Conservation (phyloP, 2,329 filamentous ascomycete species). For the Ilyonectria destructans region DNA sequence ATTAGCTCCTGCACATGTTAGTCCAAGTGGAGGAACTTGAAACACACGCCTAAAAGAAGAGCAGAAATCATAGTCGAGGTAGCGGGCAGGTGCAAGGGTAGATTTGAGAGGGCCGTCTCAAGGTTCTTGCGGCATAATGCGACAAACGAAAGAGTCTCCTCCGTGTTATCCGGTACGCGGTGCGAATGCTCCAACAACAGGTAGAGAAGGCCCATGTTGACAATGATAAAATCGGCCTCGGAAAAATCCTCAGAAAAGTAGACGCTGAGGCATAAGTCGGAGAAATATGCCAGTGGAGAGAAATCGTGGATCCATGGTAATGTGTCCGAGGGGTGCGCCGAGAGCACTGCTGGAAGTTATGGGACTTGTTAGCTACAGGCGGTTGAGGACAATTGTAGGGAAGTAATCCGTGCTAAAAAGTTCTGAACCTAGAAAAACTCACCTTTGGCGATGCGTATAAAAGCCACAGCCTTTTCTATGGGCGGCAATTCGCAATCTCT, state of each 20-base stretch:
- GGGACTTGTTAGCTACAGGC: too few relatives aligned
- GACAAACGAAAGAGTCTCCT: constrained; percentile 41
- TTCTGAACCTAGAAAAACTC: constrained; percentile 6
- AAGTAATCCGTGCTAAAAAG: too few relatives aligned
- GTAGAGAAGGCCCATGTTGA: constrained; percentile 51
- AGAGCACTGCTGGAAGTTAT: too few relatives aligned
- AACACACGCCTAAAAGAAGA: constrained; percentile 41
- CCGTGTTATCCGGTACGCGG: constrained; percentile 13
- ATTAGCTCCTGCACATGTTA: constrained; percentile 30
- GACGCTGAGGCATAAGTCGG: constrained; percentile 51
- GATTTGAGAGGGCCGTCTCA: constrained; percentile 50
- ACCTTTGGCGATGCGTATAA: constrained; percentile 40
- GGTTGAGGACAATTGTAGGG: too few relatives aligned
- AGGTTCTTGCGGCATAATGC: constrained; percentile 47
- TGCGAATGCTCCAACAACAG: constrained; percentile 47
- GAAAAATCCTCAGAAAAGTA: constrained; percentile 52
- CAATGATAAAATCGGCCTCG: constrained; percentile 53
- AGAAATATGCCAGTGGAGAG: constrained; percentile 49
- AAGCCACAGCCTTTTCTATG: constrained; percentile 40
- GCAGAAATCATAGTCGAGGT: constrained; percentile 45
- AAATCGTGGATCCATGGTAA: constrained; percentile 49
- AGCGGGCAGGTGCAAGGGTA: constrained; percentile 52
- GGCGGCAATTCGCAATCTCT: constrained; percentile 39
- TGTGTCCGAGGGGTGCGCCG: too few relatives aligned
- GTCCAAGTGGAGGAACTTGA: constrained; percentile 32